These are phyloP conservation scores for Neurospora africana DNA, from an alignment of 495 filamentous ascomycete genomes.

Conservation along the genomic window DNA sequence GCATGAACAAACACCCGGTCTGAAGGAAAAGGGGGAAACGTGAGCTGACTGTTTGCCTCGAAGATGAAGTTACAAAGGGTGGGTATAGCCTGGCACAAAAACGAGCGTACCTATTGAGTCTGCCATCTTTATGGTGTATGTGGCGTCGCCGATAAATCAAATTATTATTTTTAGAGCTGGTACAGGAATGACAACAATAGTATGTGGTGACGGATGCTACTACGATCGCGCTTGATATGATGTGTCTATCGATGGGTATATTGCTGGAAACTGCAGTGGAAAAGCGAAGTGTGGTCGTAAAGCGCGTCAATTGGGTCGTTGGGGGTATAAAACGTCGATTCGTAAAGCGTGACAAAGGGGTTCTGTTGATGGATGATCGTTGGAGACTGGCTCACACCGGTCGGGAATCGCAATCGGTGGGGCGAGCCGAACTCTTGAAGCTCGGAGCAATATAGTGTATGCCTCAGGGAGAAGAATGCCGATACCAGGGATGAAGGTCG, in stretches of 20 bases:
- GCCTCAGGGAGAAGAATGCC: background rate
- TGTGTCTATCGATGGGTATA: background rate
- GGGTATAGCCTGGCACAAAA: background rate
- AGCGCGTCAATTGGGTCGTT: background rate
- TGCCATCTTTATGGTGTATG: conserved; percentile 24
- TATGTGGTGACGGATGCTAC: background rate
- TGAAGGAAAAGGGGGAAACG: conserved; percentile 26
- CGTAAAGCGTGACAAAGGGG: background rate
- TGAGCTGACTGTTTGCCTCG: conserved; percentile 2
- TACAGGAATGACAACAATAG: background rate
- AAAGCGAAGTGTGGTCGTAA: background rate
- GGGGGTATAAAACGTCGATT: background rate
- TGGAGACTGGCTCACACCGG: background rate
- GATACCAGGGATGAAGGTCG: background rate
- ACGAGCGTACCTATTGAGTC: conserved; percentile 38
- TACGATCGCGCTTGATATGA: background rate
- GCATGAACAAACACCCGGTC: conserved; percentile 98
- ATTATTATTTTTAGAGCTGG: background rate
- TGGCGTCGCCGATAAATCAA: background rate
- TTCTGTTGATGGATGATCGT: background rate
- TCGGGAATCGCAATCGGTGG: background rate
- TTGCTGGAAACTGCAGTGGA: background rate
- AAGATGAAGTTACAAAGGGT: conserved; percentile 1
- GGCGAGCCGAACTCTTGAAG: background rate
- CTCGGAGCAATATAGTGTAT: background rate